Evolutionary conservation across 176 grass and related monocot species (phyloP), one percentile per base, ranked within the genome.

Genomic region (Luzula sylvatica): DNA sequence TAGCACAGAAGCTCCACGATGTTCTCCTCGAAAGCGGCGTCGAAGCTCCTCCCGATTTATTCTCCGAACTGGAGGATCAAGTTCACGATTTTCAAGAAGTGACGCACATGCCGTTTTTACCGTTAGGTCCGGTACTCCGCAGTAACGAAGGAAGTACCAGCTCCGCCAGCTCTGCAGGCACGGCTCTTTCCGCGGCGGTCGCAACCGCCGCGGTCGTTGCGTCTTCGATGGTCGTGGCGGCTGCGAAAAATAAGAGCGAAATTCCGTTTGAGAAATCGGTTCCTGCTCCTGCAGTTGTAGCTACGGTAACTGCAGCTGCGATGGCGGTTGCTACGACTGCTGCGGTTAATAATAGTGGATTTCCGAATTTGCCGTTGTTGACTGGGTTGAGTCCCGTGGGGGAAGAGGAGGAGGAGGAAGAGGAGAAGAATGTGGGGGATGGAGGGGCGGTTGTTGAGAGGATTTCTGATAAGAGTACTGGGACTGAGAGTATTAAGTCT

Each of bases 121-220:
- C 84, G 58, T 23, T 79, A 14, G 77, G 74, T 23, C 74, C 77
- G 47, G 45, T 68, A 86, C 65, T 61, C 65, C 52, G 45, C 76
- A 1, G 86, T 87, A n/a, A n/a, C 5, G 30, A 9, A 35, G 29
- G 29, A 28, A 78, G 78, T 46, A n/a, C n/a, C n/a, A n/a, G n/a
- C n/a, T n/a, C n/a, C n/a, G n/a, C n/a, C n/a, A n/a, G n/a, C n/a
- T n/a, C n/a, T n/a, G 66, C 76, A 57, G 71, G 75, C 16, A 64
- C 71, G 7, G 8, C 23, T 25, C 53, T 72, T 24, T 67, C 68
- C 65, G 85, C 93, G 59, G 93, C 86, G 65, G 93, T 82, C 71
- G 93, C 93, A 66, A 98, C 93, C 63, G 81, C 93, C 72, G 93
- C 93, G 44, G 85, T 98, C 15, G 93, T 98, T 58, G 93, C 82